Percentiles rank a stretch among this genome's conserved stretches.
Conservation (phyloP, 176 grass and related monocot species). For the Carex littledalei region DNA sequence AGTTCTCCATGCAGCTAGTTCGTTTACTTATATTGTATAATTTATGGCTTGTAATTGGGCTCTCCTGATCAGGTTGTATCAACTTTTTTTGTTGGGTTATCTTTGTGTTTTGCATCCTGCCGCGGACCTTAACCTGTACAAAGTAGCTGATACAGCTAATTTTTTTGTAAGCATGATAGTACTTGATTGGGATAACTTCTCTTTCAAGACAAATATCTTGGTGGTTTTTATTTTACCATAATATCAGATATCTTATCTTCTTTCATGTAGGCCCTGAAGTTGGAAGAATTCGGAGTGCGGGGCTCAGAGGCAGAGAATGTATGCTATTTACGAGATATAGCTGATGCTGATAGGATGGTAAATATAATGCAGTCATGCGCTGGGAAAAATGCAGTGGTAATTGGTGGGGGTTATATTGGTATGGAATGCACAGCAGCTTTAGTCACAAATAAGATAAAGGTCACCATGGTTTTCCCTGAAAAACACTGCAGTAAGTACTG, state of each 20-base stretch:
- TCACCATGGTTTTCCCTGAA: slow-evolving; percentile 91
- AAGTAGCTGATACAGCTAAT: neutral
- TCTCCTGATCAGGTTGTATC: neutral
- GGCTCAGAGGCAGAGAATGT: slow-evolving; percentile 75
- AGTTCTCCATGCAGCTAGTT: neutral
- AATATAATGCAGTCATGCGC: slow-evolving; percentile 54
- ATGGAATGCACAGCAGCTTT: slow-evolving; percentile 96
- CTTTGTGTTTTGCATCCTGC: slow-evolving; percentile 3
- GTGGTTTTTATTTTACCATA: neutral
- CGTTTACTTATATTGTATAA: neutral
- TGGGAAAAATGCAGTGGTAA: slow-evolving; percentile 79
- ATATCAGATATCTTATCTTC: neutral
- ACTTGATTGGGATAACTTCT: neutral
- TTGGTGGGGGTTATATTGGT: slow-evolving; percentile 95
- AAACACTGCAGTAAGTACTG: slow-evolving; percentile 83
- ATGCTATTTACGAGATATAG: slow-evolving; percentile 77
- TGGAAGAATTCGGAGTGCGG: slow-evolving; percentile 83
- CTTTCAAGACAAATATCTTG: neutral
- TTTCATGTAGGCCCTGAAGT: slow-evolving; percentile 62
- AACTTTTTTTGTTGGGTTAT: neutral
- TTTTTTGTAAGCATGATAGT: neutral
- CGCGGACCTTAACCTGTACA: neutral
- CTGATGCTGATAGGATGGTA: slow-evolving; percentile 70
- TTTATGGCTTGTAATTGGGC: neutral
- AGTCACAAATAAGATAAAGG: slow-evolving; percentile 76